Evolutionary conservation across 495 filamentous ascomycete species (phyloP), one percentile per base, ranked within the genome.

Genomic region (Talaromyces proteolyticus): DNA sequence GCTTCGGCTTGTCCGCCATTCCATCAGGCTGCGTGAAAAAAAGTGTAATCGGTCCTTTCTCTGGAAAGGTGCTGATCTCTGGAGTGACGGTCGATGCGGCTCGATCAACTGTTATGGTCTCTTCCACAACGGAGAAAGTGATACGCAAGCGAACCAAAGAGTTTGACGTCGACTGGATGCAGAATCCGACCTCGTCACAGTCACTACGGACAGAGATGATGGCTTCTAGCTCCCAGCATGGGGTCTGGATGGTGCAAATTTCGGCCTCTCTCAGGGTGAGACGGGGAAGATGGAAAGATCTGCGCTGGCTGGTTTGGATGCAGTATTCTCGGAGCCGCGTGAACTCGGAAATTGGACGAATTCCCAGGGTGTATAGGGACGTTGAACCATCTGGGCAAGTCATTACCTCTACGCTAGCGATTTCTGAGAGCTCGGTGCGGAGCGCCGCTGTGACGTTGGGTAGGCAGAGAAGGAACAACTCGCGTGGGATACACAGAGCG

Each of bases 401-500:
- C 21, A 25, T 44, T 44, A 44, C 20, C 22, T 44, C 42, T n/a
- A 44, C 42, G 22, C 20, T 44, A 44, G 20, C 23, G 6, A 44
- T 44, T 25, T 44, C 21, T 24, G 42, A 44, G 20, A 44, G 19
- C 6, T 44, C 42, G 22, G 42, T 44, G 42, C 22, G 16, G 23
- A 44, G 19, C 20, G 21, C 42, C 21, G 17, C 42, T 25, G 21
- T 44, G 20, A 44, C 22, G 42, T 44, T 44, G 21, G 11, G 19
- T 5, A 44, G 19, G 17, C 40, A 44, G 4, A 44, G 21, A 44
- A 44, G 42, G n/a, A 44, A 44, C 21, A 57, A 22, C 51, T 57
- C 40, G 23, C 55, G 43, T 0, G 55, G 51, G 41, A 57, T 57
- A 22, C 51, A 50, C 38, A 57, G 22, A 23, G 29, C 20, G 21